Percentiles rank a stretch among this genome's conserved stretches.
phyloP scores from a whole-genome alignment of 2,329 filamentous ascomycete genomes.

The Ramichloridium luteum region DNA sequence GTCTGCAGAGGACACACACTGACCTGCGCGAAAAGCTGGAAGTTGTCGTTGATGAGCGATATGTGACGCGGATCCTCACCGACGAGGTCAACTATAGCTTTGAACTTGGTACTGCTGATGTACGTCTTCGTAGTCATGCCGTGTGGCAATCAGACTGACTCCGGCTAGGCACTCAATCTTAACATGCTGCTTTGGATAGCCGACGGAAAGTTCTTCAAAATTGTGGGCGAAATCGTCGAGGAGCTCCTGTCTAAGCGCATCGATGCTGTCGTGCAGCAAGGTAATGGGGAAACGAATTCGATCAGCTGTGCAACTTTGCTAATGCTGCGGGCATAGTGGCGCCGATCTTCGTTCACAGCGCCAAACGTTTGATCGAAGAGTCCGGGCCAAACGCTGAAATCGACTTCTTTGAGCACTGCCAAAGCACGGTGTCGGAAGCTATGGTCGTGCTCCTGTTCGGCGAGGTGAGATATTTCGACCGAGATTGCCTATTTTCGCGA shows the following conservation, averaged over 20 bases:
- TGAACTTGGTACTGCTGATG: neutral
- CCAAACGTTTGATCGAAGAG: neutral
- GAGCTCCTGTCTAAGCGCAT: neutral
- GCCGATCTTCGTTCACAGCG: neutral
- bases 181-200: neutral
- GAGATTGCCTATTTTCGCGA: too few relatives aligned
- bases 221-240: neutral
- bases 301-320: too few relatives aligned
- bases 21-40: too few relatives aligned
- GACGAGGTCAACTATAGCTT: neutral
- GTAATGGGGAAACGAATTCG: neutral
- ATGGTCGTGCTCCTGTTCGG: neutral
- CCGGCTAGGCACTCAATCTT: neutral
- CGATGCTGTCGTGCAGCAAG: neutral
- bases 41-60: neutral
- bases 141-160: neutral
- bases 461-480: neutral
- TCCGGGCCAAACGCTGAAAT: neutral
- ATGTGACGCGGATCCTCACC: neutral
- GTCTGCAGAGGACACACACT: too few relatives aligned
- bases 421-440: neutral
- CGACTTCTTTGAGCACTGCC: slow-evolving; percentile 1
- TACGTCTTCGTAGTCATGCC: neutral
- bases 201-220: neutral
- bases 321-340: neutral